phyloP scores from a whole-genome alignment of 768 basidiomycete species.

The Calocera cornea region DNA sequence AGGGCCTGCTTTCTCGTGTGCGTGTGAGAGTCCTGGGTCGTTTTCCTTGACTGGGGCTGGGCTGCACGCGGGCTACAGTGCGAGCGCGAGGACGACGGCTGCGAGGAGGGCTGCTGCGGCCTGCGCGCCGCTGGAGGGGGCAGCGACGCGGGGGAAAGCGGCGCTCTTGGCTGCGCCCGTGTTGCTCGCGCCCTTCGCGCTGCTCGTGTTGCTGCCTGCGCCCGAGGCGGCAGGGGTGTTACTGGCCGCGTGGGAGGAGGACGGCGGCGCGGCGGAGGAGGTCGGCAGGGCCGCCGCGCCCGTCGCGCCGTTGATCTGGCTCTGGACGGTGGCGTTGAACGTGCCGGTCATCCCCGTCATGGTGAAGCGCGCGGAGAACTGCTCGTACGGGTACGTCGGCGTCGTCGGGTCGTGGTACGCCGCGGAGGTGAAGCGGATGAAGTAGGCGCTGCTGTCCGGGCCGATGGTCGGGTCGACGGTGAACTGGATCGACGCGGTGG shows the following conservation, averaged over 20 bases:
- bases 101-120: conserved; percentile 8
- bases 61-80: not conserved
- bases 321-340: conserved; percentile 22
- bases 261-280: not conserved
- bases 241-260: not conserved
- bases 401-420: conserved; percentile 19
- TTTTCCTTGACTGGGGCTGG: too few species aligned
- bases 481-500: conserved; percentile 1
- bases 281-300: not conserved
- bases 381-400: conserved; percentile 23
- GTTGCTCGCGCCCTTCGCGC: not conserved
- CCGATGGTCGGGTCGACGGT: conserved; percentile 7
- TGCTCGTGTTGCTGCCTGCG: not conserved
- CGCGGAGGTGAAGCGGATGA: conserved; percentile 25
- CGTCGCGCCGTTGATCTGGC: conserved; percentile 17
- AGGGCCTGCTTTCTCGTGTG: too few species aligned
- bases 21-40: too few species aligned
- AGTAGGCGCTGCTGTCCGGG: conserved; percentile 19
- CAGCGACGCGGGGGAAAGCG: conserved; percentile 10
- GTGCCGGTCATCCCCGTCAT: conserved; percentile 23
- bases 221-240: not conserved
- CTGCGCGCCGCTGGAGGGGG: conserved; percentile 8
- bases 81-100: conserved; percentile 10
- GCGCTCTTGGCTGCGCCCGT: not conserved
- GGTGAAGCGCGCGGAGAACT: conserved; percentile 26